Evolutionary conservation across 2,329 filamentous ascomycete genomes (phyloP), one percentile per base, ranked within the genome.

Genomic region (Blastomyces silverae): DNA sequence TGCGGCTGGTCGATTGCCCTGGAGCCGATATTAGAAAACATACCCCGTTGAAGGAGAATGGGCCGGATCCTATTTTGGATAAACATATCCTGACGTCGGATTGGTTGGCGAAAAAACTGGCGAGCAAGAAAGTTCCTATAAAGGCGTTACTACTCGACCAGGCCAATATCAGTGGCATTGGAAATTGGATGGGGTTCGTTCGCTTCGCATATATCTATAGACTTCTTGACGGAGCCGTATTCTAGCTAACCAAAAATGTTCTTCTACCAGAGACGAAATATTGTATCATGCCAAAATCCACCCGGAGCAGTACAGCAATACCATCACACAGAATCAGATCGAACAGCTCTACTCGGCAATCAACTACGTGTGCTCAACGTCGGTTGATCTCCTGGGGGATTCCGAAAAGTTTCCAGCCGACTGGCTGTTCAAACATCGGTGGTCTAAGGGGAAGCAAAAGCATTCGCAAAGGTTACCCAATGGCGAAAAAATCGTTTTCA

Each of bases 101-200:
- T 0, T 97, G 90, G 83, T 77, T 99, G 22, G 78, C 76, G n/a
- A 76, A 81, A 64, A 89, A 91, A 75, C 81, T 97, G 79, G 81
- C 78, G 61, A 85, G 83, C 65, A 92, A 93, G 64, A 90, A 86
- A 71, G 90, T 97, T 0, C 92, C 93, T 0, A 84, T 97, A 68
- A 97, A 97, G 75, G 90, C 92, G 0, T 81, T 97, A 25, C 80
- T 99, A 15, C 82, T 97, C 3, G 91, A 97, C 73, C 94, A 99
- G 76, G 83, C 86, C 22, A 89, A 89, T 74, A 89, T 97, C 67
- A 94, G 90, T 71, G 94, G 94, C 8, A 90, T 99, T 67, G 94
- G 94, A 0, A 97, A 97, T 73, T 99, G 93, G 93, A 93, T 99
- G 63, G 92, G 89, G 78, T 85, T 76, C 69, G 81, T 74, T 17